These are phyloP conservation scores for Dorcoceras hygrometricum DNA, from an alignment of 257 asterid species.

Conservation along the genomic window DNA sequence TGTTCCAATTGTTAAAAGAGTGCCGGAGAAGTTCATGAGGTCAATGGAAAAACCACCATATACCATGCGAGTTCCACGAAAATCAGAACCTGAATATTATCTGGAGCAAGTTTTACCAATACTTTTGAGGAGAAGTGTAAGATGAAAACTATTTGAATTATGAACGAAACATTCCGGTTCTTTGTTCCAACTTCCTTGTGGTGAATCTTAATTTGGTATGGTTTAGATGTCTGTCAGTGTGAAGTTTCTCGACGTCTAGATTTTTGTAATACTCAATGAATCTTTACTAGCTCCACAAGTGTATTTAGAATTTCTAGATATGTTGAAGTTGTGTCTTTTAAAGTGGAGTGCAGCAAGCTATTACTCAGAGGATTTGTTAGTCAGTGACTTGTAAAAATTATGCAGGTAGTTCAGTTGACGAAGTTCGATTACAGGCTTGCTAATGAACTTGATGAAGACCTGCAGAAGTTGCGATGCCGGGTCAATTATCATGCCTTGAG, in stretches of 20 bases:
- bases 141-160: constrained; percentile 27
- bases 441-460: constrained; percentile 77
- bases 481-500: constrained; percentile 91
- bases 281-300: constrained; percentile 1
- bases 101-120: constrained; percentile 93
- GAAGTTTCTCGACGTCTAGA: no score
- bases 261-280: constrained; percentile 1
- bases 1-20: constrained; percentile 77
- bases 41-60: constrained; percentile 99
- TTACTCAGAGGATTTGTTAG: constrained; percentile 22
- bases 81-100: constrained; percentile 94
- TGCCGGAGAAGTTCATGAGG: constrained; percentile 94
- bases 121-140: constrained; percentile 87
- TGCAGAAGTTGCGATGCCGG: constrained; percentile 90
- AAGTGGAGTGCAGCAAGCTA: constrained; percentile 14
- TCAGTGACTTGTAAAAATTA: constrained; percentile 17
- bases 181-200: constrained; percentile 11
- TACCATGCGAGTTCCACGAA: constrained; percentile 98
- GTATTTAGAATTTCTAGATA: background rate
- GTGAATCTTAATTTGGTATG: no score
- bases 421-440: constrained; percentile 97
- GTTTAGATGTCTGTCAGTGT: background rate
- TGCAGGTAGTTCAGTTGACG: constrained; percentile 98
- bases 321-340: constrained; percentile 7
- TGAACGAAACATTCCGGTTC: constrained; percentile 1